Evolutionary conservation across 2,329 filamentous ascomycete genomes (phyloP).

Genomic region (Plectosphaerella plurivora): DNA sequence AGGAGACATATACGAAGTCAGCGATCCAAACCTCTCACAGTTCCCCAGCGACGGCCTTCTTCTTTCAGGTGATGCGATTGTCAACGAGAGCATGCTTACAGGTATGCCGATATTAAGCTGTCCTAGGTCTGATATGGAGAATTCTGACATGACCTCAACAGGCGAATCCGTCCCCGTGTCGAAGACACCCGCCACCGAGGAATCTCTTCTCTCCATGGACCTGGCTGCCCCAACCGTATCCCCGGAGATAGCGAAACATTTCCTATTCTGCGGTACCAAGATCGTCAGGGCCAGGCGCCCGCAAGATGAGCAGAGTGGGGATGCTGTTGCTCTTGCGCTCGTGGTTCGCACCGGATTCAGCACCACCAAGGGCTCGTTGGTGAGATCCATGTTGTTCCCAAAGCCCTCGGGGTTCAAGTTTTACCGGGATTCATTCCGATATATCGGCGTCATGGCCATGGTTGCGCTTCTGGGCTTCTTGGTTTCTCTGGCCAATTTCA

Average conservation of each 20-base stretch:
- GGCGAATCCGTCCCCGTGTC: slow-evolving; percentile 96
- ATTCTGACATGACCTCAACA: slow-evolving; percentile 8
- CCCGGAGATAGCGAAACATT: slow-evolving; percentile 79
- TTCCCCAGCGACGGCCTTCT: slow-evolving; percentile 91
- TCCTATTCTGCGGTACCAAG: slow-evolving; percentile 92
- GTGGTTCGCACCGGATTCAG: slow-evolving; percentile 94
- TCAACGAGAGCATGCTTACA: slow-evolving; percentile 99
- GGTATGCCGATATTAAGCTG: slow-evolving; percentile 17
- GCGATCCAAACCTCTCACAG: slow-evolving; percentile 82
- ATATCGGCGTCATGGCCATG: slow-evolving; percentile 92
- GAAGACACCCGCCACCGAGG: slow-evolving; percentile 78
- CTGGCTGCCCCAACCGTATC: slow-evolving; percentile 77
- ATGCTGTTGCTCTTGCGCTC: slow-evolving; percentile 86
- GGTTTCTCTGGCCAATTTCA: slow-evolving; percentile 89
- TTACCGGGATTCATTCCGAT: slow-evolving; percentile 94
- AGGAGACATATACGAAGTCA: slow-evolving; percentile 94
- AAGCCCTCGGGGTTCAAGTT: slow-evolving; percentile 99
- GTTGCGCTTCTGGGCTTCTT: slow-evolving; percentile 85
- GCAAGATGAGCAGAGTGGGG: slow-evolving; percentile 78
- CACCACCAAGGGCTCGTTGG: slow-evolving; percentile 92
- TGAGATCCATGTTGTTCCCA: slow-evolving; percentile 96
- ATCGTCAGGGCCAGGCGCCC: slow-evolving; percentile 87
- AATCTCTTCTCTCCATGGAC: slow-evolving; percentile 71
- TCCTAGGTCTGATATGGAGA: not conserved
- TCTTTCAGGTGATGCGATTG: slow-evolving; percentile 91